These are phyloP conservation scores for Cicer chorassanicum DNA, from an alignment of 306 rosid genomes.

Conservation along the genomic window DNA sequence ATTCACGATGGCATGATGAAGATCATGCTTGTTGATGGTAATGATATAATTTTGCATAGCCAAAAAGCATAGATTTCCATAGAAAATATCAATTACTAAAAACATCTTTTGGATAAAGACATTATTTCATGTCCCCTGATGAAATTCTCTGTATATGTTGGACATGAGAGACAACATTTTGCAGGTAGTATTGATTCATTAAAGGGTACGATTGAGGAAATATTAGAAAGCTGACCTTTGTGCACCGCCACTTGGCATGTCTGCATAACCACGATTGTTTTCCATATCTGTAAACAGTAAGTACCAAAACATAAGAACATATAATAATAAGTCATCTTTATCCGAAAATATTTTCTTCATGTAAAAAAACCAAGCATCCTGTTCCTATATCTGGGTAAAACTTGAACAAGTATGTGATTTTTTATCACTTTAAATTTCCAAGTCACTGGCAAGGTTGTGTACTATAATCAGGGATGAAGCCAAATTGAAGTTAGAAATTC, in stretches of 20 bases:
- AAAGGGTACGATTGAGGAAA: slow-evolving; percentile 1
- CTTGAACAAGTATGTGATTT: not conserved
- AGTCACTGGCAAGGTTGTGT: slow-evolving; percentile 16
- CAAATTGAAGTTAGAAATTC: slow-evolving; percentile 14
- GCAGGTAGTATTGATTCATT: slow-evolving; percentile 20
- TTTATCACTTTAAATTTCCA: not conserved
- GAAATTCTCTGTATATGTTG: slow-evolving; percentile 11
- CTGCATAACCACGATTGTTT: slow-evolving; percentile 49
- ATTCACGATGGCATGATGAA: slow-evolving; percentile 6
- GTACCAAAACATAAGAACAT: slow-evolving; percentile 21
- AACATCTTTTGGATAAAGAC: slow-evolving; percentile 10
- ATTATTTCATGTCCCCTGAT: slow-evolving; percentile 3
- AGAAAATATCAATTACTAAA: slow-evolving; percentile 22
- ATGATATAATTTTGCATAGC: slow-evolving; percentile 14
- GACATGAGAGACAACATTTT: slow-evolving; percentile 10
- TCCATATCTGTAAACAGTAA: slow-evolving; percentile 50
- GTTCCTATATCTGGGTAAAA: slow-evolving; percentile 12
- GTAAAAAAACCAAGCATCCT: not conserved
- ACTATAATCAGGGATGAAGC: slow-evolving; percentile 7
- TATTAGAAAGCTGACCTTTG: slow-evolving; percentile 49
- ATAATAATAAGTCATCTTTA: not conserved
- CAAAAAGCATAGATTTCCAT: slow-evolving; percentile 10
- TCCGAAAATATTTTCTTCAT: not conserved
- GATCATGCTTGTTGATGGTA: not conserved
- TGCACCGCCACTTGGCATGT: slow-evolving; percentile 48